These are phyloP conservation scores for Aspergillus ibericus DNA, from an alignment of 2,329 filamentous ascomycete species.

Conservation along the genomic window DNA sequence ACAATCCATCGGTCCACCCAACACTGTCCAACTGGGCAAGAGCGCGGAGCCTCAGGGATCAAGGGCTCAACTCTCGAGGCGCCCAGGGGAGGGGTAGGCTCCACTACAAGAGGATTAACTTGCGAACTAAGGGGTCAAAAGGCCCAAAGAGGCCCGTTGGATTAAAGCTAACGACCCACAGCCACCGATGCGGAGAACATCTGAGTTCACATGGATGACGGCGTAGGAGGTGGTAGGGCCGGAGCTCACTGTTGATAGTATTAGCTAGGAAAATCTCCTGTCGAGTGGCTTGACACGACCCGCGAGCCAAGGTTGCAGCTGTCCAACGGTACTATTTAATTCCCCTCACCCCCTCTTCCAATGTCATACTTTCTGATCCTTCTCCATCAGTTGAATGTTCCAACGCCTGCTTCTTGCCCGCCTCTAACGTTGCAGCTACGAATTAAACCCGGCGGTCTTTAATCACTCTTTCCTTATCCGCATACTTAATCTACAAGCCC, in stretches of 20 bases:
- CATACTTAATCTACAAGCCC: background rate
- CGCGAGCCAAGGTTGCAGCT: background rate
- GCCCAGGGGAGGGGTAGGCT: background rate
- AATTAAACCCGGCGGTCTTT: too few relatives aligned
- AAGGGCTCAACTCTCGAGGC: background rate
- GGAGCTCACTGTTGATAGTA: background rate
- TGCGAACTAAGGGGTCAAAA: background rate
- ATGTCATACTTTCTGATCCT: background rate
- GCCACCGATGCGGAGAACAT: conserved; percentile 1
- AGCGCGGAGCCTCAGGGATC: background rate
- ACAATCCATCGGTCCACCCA: too few relatives aligned
- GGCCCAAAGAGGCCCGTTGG: background rate
- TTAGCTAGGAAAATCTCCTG: background rate
- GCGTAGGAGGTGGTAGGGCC: background rate
- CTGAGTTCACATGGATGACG: background rate
- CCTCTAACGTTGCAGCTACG: too few relatives aligned
- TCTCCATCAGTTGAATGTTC: background rate
- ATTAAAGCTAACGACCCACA: background rate
- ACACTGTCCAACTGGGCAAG: too few relatives aligned
- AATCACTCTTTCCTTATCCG: too few relatives aligned
- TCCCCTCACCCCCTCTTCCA: conserved; percentile 2
- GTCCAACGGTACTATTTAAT: conserved; percentile 5
- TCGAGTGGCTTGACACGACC: background rate
- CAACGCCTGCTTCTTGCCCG: background rate
- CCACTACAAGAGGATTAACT: background rate